Evolutionary conservation across 495 filamentous ascomycete genomes (phyloP), one percentile per base, ranked within the genome.

Genomic region (Penicillium cataractarum): DNA sequence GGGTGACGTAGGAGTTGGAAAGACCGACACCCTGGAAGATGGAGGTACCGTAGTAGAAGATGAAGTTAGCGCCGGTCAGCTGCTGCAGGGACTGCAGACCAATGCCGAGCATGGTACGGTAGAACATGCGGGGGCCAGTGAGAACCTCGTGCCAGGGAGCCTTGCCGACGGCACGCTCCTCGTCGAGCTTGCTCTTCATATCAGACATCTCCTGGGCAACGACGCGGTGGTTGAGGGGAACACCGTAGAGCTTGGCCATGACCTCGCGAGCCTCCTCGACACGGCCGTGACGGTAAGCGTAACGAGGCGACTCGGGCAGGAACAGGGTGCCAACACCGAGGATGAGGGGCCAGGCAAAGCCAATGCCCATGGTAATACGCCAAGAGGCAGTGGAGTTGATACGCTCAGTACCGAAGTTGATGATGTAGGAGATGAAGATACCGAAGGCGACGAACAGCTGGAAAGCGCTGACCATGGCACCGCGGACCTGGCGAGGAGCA

Each of bases 371-470:
- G 61, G 91, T 86, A 60, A 96, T 90, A 57, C 89, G 82, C 90
- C 92, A 96, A 17, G 88, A 87, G 32, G 82, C 84, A 40, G 86
- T 85, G 44, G 76, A 76, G 27, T 84, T 66, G 55, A 76, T 74
- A 15, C 60, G 69, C 59, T 85, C 77, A 26, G 91, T 93, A 39
- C 90, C 91, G 71, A 81, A 95, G 76, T 95, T 93, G 82, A 94
- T 82, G 75, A 90, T 87, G 74, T 92, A 87, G 62, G 91, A 89
- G 49, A 87, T 84, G 78, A 92, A 92, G 76, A 94, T 95, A 65
- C 92, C 92, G 60, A 92, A 82, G 31, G 92, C 92, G 73, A 95
- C 90, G 78, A 95, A 92, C 24, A 96, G 84, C 78, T 96, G 92
- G 80, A 96, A 95, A 44, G 84, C 83, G 54, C 84, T 86, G 63